Base-by-base conservation (phyloP, 768 basidiomycete genomes). In the Leccinum longicurvipes region DNA sequence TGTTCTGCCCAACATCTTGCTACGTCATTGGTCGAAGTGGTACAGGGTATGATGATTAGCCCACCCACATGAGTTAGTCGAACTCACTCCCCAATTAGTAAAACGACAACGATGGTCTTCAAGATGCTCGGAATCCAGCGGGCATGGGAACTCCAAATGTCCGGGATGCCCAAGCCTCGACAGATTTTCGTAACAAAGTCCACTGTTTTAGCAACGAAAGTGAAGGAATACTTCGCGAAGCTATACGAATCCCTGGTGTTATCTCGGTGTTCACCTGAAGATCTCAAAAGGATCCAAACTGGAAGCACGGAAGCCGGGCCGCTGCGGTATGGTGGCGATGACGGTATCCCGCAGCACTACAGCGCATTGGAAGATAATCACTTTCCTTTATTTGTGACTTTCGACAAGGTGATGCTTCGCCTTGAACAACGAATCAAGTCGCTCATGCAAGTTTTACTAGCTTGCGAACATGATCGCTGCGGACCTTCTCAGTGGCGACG, bases 151-250 rank as follows among this genome's bases (percentile, higher is more conserved):
- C 56, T 74, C 27, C 67, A 72, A 25, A 11, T 2, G 1, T 58
- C 54, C 6, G 70, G 66, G 11, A 66, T 74, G 36, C 64, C 71
- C 1, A 82, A 79, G 61, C 83, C 84, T 3, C 77, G 86, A 10
- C 88, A 90, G 62, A 66, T 90, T 10, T 90, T 90, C 57, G 80
- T 90, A 3, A 89, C 88, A 0, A 83, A 87, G 62, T 89, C 87
- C 1, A 77, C 76, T 15, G 74, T 82, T 15, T 77, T 90, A 4
- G 86, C 85, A 1, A 72, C 71, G 17, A 87, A 86, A 59, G 88
- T 90, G 14, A 77, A 84, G 57, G 82, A 85, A 42, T 84, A 86
- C 62, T 91, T 83, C 61, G 51, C 59, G 3, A 80, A 80, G 58
- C 69, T 87, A n/a, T 59, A 79, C 9, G 70, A 74, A 7, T 80